These are phyloP conservation scores for Tulasnella sp. DNA, from an alignment of 768 basidiomycete genomes.

Conservation along the genomic window DNA sequence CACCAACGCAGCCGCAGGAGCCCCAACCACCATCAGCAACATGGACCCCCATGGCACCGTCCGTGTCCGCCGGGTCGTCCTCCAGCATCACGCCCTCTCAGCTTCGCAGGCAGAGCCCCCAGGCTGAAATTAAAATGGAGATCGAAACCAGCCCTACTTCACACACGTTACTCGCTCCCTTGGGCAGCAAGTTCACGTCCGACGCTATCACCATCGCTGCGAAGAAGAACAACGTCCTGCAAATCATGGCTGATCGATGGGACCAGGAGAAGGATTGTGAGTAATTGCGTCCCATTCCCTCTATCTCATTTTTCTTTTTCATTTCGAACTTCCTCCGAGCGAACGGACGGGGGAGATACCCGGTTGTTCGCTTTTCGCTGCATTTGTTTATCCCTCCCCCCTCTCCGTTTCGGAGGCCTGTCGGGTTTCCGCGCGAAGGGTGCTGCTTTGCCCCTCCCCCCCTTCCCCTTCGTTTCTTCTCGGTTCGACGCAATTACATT, in stretches of 20 bases:
- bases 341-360: background rate
- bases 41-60: conserved; percentile 26
- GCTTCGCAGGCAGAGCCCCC: conserved; percentile 26
- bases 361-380: background rate
- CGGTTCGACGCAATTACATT: background rate
- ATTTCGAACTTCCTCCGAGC: too few species aligned
- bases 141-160: conserved; percentile 33
- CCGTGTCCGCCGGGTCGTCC: conserved; percentile 19
- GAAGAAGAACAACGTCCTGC: conserved; percentile 33
- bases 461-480: background rate
- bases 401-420: conserved; percentile 11
- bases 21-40: background rate
- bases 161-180: conserved; percentile 33
- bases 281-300: conserved; percentile 8
- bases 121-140: conserved; percentile 32
- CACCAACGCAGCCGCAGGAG: background rate
- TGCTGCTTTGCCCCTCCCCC: background rate
- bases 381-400: background rate
- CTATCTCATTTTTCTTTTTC: too few species aligned
- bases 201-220: conserved; percentile 36
- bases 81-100: conserved; percentile 26
- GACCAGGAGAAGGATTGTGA: conserved; percentile 36
- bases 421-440: background rate
- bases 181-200: conserved; percentile 34
- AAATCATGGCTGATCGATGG: conserved; percentile 36